Evolutionary conservation across 257 asterid species (phyloP), one percentile per base, ranked within the genome.

Genomic region (Nicotiana tabacum): DNA sequence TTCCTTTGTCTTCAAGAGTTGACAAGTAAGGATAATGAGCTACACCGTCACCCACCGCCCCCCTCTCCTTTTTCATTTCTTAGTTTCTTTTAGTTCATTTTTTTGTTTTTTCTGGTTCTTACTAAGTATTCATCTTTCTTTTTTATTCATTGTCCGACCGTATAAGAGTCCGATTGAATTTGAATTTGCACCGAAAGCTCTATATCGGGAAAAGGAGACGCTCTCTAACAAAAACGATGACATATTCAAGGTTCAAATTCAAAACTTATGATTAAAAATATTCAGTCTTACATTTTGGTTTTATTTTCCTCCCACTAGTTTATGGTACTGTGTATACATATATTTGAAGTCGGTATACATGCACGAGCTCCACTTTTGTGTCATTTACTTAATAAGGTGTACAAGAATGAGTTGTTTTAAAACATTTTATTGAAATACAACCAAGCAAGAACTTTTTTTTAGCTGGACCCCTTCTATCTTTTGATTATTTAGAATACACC

Each of bases 321-420:
- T 72, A 46, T 24, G 18, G 6, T 3, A 53, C 18, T 13, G 18
- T 2, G 18, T 53, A 53, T 3, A 13, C 18, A 53, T 12, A 13
- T 15, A 53, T 10, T 10, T 53, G 61, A 51, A n/a, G 16, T 51
- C 46, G 24, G 29, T 76, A 27, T 51, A 76, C 51, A n/a, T 82
- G 51, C 79, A 24, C 85, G 79, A 53, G 78, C 80, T 83, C 65
- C 27, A 55, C 83, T 53, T 77, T 55, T 74, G 15, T 29, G 80
- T 76, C 80, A 76, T 76, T 76, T 76, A 48, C 64, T 76, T 51
- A 21, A 51, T 51, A 33, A 24, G 1, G 15, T 77, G 55, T 56
- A 60, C 51, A 58, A 32, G 6, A 43, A 61, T 82, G 62, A 77
- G 61, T 24, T 77, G 85, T 53, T 16, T 21, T 21, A 68, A 35